Percentiles rank a stretch among this genome's conserved stretches.
These are phyloP conservation scores for Saccharomyces hybrid DNA, from an alignment of 1,139 yeast genomes.

Conservation along the genomic window DNA sequence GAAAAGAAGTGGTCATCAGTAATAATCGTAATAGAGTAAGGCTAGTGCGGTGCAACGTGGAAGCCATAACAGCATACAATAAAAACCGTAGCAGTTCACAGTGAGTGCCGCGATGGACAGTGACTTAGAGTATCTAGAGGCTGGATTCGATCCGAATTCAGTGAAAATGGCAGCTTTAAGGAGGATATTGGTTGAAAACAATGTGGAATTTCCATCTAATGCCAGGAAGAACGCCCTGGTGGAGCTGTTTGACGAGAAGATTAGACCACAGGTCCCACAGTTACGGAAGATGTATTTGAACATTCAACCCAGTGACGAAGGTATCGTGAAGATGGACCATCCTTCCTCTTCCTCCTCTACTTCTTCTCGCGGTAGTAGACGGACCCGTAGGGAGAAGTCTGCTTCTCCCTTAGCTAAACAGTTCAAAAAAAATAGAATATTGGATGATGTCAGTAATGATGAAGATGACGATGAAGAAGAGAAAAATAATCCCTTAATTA, in stretches of 20 bases:
- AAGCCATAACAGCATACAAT: neutral
- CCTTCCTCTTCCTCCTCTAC: slow-evolving; percentile 3
- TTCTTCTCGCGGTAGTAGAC: slow-evolving; percentile 1
- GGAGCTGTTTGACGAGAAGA: slow-evolving; percentile 42
- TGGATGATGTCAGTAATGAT: slow-evolving; percentile 2
- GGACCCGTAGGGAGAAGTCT: neutral
- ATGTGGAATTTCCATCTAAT: slow-evolving; percentile 48
- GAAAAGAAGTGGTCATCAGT: neutral
- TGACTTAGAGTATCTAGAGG: slow-evolving; percentile 3
- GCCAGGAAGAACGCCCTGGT: slow-evolving; percentile 59
- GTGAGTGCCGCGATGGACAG: neutral
- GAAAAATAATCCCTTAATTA: neutral
- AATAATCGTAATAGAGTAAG: neutral
- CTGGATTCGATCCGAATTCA: slow-evolving; percentile 49
- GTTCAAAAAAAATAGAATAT: neutral
- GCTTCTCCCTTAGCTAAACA: neutral
- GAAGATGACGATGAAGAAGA: slow-evolving; percentile 1
- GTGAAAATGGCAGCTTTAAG: slow-evolving; percentile 60
- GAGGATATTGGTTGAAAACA: slow-evolving; percentile 49
- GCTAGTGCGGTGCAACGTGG: neutral
- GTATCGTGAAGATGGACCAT: neutral
- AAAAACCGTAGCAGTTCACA: neutral
- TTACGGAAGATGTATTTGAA: slow-evolving; percentile 12
- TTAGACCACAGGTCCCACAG: slow-evolving; percentile 28
- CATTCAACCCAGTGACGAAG: slow-evolving; percentile 3